Evolutionary conservation across 2,329 filamentous ascomycete species (phyloP), one percentile per base, ranked within the genome.

Genomic region (Camillea tinctor): DNA sequence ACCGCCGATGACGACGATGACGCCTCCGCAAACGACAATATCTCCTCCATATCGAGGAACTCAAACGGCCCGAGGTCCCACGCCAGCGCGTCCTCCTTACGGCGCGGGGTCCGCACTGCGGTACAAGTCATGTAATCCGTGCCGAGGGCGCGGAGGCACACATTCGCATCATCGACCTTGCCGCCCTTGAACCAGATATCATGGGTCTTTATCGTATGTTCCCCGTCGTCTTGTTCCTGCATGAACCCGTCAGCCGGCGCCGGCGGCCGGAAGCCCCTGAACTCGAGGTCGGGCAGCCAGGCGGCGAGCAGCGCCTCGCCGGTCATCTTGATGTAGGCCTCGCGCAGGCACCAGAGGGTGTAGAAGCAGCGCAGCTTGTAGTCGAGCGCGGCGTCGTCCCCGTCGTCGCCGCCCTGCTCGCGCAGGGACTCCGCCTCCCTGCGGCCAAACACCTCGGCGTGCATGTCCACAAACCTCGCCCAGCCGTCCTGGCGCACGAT

Each of bases 251-350:
- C 52, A 22, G 70, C 72, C 8, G 74, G 72, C 56, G 59, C 62
- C 3, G 88, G 87, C 54, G 87, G 83, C 55, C 79, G 77, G 56
- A 91, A 89, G 54, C 80, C 77, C 60, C 80, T 78, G 70, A 94
- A 91, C 68, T 93, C 88, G 8, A 93, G 77, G 54, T 89, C 84
- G 55, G 78, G 78, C 54, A 94, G 79, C 91, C 91, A 94, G 3
- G 80, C 79, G 0, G 91, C 91, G 8, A 93, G 79, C 60, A 94
- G 79, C 0, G 89, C 91, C 68, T 93, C 89, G 23, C 91, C 91
- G 26, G 89, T 90, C 77, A 94, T 87, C 82, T 93, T 94, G 74
- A 93, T 87, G 72, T 91, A 93, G 0, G 90, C 88, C 76, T 94
- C 91, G 67, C 91, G 87, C 73, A 92, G 82, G 72, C 88, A 91